Evolutionary conservation across 768 basidiomycete genomes (phyloP), one percentile per base, ranked within the genome.

Genomic region (Pilatotrama ljubarskyi): DNA sequence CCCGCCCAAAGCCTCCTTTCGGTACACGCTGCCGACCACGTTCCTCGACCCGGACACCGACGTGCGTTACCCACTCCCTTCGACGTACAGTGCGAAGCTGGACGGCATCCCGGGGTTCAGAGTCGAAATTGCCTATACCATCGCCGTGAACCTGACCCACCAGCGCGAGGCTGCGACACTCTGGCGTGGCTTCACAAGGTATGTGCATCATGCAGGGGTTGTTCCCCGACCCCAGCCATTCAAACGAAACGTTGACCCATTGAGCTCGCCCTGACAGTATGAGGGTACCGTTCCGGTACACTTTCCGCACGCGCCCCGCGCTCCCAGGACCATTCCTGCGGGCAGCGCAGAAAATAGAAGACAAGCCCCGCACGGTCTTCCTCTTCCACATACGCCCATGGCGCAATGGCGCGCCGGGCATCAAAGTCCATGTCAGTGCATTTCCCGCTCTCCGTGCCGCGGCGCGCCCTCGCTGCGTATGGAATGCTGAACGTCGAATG

Each of bases 91-190:
- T 8, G 64, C 58, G 32, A 64, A 64, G 29, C 56, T 70, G 14
- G 51, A 54, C 35, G 61, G 65, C 6, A 63, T 70, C 10, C 68
- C 69, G 0, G 70, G 70, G 20, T 69, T 69, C 36, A 49, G 52
- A 14, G 64, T 69, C n/a, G 40, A 63, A n/a, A 60, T 72, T 15
- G 25, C 48, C 7, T 72, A 72, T 52, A 62, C 61, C 8, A 46
- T 72, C 44, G 58, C 59, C 5, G 67, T 70, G 14, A 53, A 59
- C 29, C 56, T 70, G 13, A 61, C 65, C 5, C 60, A 43, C 5
- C 60, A 40, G 13, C 59, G 65, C 15, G 57, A 63, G 44, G 66
- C 58, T 17, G 50, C 63, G 18, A 59, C 64, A 6, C 65, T 66
- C 25, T 70, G 69, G 70, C 59, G 64, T 11, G 40, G 51, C 4